Conservation (phyloP, 2,329 filamentous ascomycete species). For the Ilyonectria mors-panacis region DNA sequence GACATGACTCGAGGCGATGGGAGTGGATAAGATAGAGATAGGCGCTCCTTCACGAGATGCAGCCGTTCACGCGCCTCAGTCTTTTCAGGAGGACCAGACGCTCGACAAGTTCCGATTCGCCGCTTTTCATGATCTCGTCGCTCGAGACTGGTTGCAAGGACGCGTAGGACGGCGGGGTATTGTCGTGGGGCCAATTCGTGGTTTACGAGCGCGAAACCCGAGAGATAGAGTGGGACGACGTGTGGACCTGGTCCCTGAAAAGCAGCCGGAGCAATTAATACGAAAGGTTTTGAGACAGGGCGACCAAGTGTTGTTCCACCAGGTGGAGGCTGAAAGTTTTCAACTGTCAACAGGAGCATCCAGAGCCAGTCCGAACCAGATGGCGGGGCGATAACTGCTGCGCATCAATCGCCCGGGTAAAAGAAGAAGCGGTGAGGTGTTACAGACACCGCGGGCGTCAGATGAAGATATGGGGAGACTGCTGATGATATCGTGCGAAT, state of each 20-base stretch:
- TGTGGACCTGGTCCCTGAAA: conserved; percentile 45
- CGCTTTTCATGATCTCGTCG: conserved; percentile 49
- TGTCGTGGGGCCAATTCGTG: conserved; percentile 35
- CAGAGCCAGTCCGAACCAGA: neutral
- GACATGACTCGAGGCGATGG: conserved; percentile 40
- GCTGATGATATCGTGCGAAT: conserved; percentile 3
- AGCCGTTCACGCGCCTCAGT: conserved; percentile 45
- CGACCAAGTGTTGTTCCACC: neutral
- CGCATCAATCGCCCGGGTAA: neutral
- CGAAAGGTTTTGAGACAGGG: neutral
- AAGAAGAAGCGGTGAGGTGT: conserved; percentile 1
- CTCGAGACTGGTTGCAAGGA: conserved; percentile 32
- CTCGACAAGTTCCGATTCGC: conserved; percentile 42
- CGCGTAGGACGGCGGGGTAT: conserved; percentile 25
- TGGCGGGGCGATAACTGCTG: neutral
- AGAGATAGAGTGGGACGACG: conserved; percentile 45
- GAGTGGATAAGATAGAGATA: neutral
- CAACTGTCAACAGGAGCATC: neutral
- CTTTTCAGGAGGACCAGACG: conserved; percentile 44
- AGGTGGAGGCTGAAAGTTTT: neutral
- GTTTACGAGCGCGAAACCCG: conserved; percentile 45
- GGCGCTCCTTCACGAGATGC: conserved; percentile 41
- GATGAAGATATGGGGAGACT: neutral
- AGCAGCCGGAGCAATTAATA: conserved; percentile 24
- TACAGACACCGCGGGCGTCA: neutral